These are phyloP conservation scores for Pyrrhoderma lamaoense DNA, from an alignment of 1,284 basidiomycete genomes.

Conservation along the genomic window DNA sequence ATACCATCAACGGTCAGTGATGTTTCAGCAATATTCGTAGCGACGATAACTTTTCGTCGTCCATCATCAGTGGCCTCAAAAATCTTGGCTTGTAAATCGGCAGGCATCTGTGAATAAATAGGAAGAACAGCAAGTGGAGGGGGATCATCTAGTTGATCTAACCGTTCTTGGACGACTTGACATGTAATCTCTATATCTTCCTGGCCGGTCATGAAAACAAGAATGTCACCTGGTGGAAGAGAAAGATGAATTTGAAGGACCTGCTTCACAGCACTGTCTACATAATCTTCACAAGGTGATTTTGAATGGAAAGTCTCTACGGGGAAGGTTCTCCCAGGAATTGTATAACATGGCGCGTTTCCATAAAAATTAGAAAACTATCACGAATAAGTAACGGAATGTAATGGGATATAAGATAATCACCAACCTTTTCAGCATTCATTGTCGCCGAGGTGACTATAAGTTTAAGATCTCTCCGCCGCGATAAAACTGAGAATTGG, in stretches of 20 bases:
- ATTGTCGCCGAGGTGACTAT: conserved; percentile 99
- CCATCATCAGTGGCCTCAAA: conserved; percentile 95
- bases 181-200: conserved; percentile 98
- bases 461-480: conserved; percentile 87
- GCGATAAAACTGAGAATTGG: conserved; percentile 64
- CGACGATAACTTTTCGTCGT: conserved; percentile 92
- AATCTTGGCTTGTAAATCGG: conserved; percentile 97
- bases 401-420: neutral
- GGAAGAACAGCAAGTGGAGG: conserved; percentile 83
- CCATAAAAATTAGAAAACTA: conserved; percentile 95
- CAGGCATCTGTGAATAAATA: conserved; percentile 99
- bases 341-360: conserved; percentile 91
- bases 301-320: conserved; percentile 96
- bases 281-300: conserved; percentile 98
- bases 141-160: conserved; percentile 87
- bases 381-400: conserved; percentile 4
- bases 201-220: conserved; percentile 99
- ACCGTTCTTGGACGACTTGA: conserved; percentile 84
- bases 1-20: conserved; percentile 98
- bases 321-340: conserved; percentile 97
- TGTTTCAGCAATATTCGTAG: conserved; percentile 99
- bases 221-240: conserved; percentile 88
- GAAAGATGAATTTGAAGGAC: conserved; percentile 95
- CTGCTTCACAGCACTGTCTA: conserved; percentile 96
- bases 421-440: conserved; percentile 91